Conservation (phyloP, 208 protist species). For the Tritrichomonas musculus region DNA sequence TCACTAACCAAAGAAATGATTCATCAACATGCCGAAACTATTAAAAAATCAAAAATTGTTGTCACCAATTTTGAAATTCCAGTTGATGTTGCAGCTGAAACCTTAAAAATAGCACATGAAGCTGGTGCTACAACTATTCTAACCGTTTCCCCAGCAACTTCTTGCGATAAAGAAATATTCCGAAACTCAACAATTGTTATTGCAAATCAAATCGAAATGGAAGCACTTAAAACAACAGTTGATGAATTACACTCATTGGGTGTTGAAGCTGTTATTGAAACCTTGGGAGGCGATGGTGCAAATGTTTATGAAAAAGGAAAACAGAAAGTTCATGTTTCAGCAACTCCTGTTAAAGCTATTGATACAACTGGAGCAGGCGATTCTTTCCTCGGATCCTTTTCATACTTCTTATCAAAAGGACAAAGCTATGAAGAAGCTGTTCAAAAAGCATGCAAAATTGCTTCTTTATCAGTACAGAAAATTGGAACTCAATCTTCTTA, state of each 20-base stretch:
- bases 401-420: background rate
- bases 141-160: background rate
- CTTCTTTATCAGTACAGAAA: background rate
- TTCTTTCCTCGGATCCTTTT: background rate
- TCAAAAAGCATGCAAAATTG: background rate
- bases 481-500: background rate
- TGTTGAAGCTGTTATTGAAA: background rate
- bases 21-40: background rate
- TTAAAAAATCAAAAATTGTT: background rate
- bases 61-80: conserved; percentile 3
- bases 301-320: background rate
- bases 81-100: background rate
- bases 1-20: background rate
- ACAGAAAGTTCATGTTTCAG: background rate
- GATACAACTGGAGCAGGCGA: background rate
- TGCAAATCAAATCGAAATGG: background rate
- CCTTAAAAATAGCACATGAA: background rate
- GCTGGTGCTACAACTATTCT: background rate
- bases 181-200: background rate
- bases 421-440: background rate
- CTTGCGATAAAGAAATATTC: background rate
- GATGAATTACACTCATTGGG: background rate
- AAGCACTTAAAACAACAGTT: background rate
- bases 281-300: background rate
- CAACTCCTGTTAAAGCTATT: background rate